These are phyloP conservation scores for Fusarium ambrosium DNA, from an alignment of 2,329 filamentous ascomycete species.

Conservation along the genomic window DNA sequence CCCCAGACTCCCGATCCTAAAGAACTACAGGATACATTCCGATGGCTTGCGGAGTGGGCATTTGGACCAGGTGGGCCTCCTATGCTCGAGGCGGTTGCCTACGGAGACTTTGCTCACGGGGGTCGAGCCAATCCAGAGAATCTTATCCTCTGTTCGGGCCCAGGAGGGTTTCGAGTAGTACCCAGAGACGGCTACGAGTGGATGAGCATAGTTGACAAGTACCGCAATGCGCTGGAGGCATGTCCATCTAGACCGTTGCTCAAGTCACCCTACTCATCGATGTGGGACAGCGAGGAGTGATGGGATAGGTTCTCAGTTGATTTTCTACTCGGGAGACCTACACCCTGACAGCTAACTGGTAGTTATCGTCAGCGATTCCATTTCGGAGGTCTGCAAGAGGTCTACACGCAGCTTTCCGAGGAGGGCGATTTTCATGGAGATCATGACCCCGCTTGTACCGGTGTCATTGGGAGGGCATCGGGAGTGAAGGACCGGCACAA, in stretches of 20 bases:
- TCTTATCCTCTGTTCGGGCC: neutral
- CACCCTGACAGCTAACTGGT: accelerated
- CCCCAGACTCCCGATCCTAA: neutral
- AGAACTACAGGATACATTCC: neutral
- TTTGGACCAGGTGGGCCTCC: neutral
- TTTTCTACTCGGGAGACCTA: neutral
- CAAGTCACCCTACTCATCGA: too few relatives aligned
- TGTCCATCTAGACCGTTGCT: neutral
- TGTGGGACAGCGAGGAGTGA: too few relatives aligned
- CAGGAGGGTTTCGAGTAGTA: neutral
- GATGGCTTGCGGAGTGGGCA: neutral
- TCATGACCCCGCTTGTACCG: neutral
- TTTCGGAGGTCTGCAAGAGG: neutral
- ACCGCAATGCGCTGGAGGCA: neutral
- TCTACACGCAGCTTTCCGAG: neutral
- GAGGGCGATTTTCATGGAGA: neutral
- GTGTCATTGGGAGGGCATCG: conserved; percentile 1
- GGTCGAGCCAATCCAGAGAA: accelerated
- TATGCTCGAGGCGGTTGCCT: neutral
- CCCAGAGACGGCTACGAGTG: neutral
- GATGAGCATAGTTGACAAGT: neutral
- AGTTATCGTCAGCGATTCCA: neutral
- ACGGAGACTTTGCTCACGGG: neutral
- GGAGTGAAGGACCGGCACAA: neutral
- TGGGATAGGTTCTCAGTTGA: neutral